These are phyloP conservation scores for Nitzschia putrida DNA, from an alignment of 108 stramenopile genomes.

Conservation along the genomic window DNA sequence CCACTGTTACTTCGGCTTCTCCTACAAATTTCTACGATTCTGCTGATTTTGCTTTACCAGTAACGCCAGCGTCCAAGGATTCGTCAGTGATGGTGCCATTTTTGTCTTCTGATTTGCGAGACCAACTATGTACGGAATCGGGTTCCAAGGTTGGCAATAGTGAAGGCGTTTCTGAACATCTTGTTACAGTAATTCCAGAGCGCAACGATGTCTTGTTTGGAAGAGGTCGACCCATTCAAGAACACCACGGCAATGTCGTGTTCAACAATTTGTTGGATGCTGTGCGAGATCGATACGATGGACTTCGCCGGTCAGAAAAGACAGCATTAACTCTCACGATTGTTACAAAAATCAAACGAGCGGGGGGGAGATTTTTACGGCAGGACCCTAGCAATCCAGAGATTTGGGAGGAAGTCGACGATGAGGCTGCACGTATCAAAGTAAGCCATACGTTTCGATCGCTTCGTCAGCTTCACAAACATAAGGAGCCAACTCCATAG, in stretches of 20 bases:
- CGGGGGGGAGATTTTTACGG: constrained; percentile 21
- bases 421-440: constrained; percentile 23
- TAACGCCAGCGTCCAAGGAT: not conserved
- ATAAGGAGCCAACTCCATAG: not conserved
- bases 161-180: not conserved
- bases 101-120: too few species aligned
- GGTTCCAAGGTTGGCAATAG: too few species aligned
- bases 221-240: constrained; percentile 24
- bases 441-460: constrained; percentile 28
- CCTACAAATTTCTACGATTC: not conserved
- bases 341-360: constrained; percentile 11
- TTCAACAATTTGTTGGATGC: constrained; percentile 17
- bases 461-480: constrained; percentile 7
- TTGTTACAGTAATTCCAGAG: not conserved
- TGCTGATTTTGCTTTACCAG: not conserved
- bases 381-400: not conserved
- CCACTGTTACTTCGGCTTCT: not conserved
- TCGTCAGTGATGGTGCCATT: too few species aligned
- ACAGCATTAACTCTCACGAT: constrained; percentile 14
- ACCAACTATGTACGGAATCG: too few species aligned
- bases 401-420: constrained; percentile 26
- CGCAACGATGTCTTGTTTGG: constrained; percentile 32
- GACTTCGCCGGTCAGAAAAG: constrained; percentile 10
- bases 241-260: constrained; percentile 34
- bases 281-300: constrained; percentile 2